A percentile compares a stretch with the other conserved stretches of the same genome.
Conservation (phyloP, 139 green algal species). For the Chlamydomonas incerta region DNA sequence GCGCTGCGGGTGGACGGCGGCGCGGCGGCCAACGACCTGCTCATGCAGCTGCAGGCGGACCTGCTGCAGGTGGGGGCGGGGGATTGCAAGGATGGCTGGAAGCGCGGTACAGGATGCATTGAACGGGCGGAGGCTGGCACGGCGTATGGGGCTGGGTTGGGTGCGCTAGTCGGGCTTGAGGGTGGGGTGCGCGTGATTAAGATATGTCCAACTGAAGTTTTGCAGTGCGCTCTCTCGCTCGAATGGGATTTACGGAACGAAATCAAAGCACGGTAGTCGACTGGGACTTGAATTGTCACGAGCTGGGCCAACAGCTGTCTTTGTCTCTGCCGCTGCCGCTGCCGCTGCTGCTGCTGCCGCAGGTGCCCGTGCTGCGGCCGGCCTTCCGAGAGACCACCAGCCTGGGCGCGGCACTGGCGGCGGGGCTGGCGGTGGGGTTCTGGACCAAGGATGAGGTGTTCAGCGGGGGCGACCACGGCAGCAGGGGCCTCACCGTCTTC, state of each 20-base stretch:
- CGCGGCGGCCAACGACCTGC: slow-evolving; percentile 84
- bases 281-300: no score
- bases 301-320: no score
- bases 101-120: no score
- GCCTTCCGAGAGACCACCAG: slow-evolving; percentile 92
- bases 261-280: no score
- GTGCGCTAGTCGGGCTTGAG: no score
- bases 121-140: no score
- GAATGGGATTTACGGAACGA: background rate
- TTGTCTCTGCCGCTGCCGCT: background rate
- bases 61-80: slow-evolving; percentile 70
- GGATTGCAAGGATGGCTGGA: no score
- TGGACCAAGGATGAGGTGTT: slow-evolving; percentile 75
- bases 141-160: no score
- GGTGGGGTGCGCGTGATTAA: no score
- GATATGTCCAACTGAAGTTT: no score
- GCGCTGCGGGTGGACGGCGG: slow-evolving; percentile 94
- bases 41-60: slow-evolving; percentile 95
- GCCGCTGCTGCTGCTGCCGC: slow-evolving; percentile 21
- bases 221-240: background rate
- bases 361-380: slow-evolving; percentile 84
- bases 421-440: slow-evolving; percentile 88
- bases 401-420: slow-evolving; percentile 91
- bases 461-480: background rate
- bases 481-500: slow-evolving; percentile 22